Evolutionary conservation across 495 filamentous ascomycete genomes (phyloP), one percentile per base, ranked within the genome.

Genomic region (Terfezia boudieri): DNA sequence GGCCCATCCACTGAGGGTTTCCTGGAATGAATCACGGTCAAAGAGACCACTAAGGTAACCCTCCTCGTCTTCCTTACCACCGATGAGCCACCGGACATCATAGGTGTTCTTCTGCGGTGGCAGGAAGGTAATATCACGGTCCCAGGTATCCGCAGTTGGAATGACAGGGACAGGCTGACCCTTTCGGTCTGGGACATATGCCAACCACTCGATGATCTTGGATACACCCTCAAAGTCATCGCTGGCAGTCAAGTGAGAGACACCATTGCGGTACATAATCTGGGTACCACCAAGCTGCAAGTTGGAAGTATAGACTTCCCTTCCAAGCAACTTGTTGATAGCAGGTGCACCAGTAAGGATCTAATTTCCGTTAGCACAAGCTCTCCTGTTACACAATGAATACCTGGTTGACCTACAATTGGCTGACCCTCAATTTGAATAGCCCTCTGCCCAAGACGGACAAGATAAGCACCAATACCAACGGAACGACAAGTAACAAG

Each of bases 231-330:
- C 86, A 56, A 96, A 96, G 74, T 98, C 90, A 66, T 98, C 90
- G 63, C 80, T 84, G 65, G 90, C 90, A 57, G 89, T 95, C 82
- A 96, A 84, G 72, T 98, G 90, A 9, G 92, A 96, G 26, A 98
- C 92, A 76, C 90, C 90, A 66, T 98, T 98, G 72, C 82, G 89
- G 78, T 98, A 96, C 90, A 98, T 98, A 75, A 98, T 98, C 71
- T 98, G 90, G 43, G 90, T 96, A 61, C 90, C 90, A 78, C 90
- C 90, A 58, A 98, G 83, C 73, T 98, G 90, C 58, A 98, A 69
- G 76, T 98, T 98, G 37, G 90, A 96, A 49, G 90, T 94, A 74
- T 98, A 98, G 16, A 98, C 89, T 71, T 98, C 92, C 58, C 90
- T 84, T 43, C 90, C 90, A 52, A 98, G 82, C 60, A 98, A 74